A percentile compares a stretch with the other conserved stretches of the same genome.
These are phyloP conservation scores for Cutaneotrichosporon sp. DNA, from an alignment of 1,284 basidiomycete genomes.

Conservation along the genomic window DNA sequence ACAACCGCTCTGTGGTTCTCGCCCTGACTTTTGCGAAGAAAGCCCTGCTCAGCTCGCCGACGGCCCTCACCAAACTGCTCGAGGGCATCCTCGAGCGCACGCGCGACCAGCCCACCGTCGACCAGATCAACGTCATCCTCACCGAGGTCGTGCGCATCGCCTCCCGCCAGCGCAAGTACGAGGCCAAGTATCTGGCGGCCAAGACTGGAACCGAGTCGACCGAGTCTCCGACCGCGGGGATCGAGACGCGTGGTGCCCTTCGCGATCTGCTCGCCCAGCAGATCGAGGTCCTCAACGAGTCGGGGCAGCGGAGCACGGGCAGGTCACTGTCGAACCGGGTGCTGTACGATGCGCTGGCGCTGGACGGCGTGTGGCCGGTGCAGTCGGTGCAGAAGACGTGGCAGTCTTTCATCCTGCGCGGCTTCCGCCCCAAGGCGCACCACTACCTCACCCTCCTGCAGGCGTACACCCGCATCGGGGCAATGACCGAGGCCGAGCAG, in stretches of 20 bases:
- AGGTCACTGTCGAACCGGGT: conserved; percentile 33
- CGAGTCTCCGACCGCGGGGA: neutral
- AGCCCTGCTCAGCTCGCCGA: conserved; percentile 22
- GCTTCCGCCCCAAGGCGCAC: conserved; percentile 34
- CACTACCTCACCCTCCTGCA: conserved; percentile 43
- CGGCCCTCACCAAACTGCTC: conserved; percentile 31
- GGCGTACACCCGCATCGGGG: conserved; percentile 40
- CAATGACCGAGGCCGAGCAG: conserved; percentile 39
- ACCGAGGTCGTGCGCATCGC: conserved; percentile 23
- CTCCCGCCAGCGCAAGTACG: conserved; percentile 4
- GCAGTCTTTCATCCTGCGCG: conserved; percentile 37
- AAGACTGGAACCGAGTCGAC: neutral
- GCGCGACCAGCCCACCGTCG: conserved; percentile 25
- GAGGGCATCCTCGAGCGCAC: conserved; percentile 23
- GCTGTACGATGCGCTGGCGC: conserved; percentile 35
- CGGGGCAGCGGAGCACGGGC: conserved; percentile 10
- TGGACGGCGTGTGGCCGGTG: conserved; percentile 24
- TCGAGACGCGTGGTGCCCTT: conserved; percentile 14
- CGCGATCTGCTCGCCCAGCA: conserved; percentile 7
- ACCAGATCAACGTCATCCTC: conserved; percentile 29
- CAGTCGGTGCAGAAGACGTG: conserved; percentile 32
- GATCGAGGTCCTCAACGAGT: conserved; percentile 4
- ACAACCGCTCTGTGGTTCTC: conserved; percentile 33
- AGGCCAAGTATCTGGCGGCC: conserved; percentile 1
- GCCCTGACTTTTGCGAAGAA: conserved; percentile 33